Percentiles rank a stretch among this genome's conserved stretches.
phyloP scores from a whole-genome alignment of 306 rosid genomes.

The Fragaria nilgerrensis region DNA sequence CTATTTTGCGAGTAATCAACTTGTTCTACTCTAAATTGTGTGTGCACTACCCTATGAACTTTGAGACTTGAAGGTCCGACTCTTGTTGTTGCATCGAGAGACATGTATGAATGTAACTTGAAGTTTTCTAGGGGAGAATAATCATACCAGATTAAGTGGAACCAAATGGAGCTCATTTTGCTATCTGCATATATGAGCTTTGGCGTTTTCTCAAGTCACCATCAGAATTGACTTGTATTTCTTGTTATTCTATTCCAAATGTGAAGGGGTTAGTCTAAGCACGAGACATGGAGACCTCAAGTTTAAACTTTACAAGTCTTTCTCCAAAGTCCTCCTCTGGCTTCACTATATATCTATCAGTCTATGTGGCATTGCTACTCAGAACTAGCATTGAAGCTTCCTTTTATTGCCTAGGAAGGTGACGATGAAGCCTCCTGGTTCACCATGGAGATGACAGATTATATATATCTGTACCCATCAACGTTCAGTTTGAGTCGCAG shows the following conservation, averaged over 20 bases:
- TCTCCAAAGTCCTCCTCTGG: slow-evolving; percentile 46
- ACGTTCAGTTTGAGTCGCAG: slow-evolving; percentile 8
- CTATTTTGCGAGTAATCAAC: neutral
- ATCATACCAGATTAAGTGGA: neutral
- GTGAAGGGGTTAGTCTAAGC: slow-evolving; percentile 35
- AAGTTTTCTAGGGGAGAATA: neutral
- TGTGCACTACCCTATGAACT: neutral
- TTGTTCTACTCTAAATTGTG: neutral
- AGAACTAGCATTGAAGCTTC: slow-evolving; percentile 58
- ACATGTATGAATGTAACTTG: neutral
- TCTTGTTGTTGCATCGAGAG: neutral
- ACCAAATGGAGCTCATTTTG: neutral
- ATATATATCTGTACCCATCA: slow-evolving; percentile 25
- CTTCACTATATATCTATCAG: neutral
- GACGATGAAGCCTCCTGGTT: slow-evolving; percentile 48
- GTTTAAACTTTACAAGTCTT: slow-evolving; percentile 4
- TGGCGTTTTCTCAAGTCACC: slow-evolving; percentile 10
- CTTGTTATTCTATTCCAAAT: slow-evolving; percentile 16
- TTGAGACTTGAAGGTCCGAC: neutral
- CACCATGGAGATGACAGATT: slow-evolving; percentile 1
- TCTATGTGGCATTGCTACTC: slow-evolving; percentile 28
- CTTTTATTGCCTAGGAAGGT: slow-evolving; percentile 56
- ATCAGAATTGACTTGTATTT: slow-evolving; percentile 39
- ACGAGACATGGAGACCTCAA: slow-evolving; percentile 19
- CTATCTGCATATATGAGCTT: neutral